Base-by-base conservation (phyloP, 331 rosid genomes). In the Pyrus hybrid region DNA sequence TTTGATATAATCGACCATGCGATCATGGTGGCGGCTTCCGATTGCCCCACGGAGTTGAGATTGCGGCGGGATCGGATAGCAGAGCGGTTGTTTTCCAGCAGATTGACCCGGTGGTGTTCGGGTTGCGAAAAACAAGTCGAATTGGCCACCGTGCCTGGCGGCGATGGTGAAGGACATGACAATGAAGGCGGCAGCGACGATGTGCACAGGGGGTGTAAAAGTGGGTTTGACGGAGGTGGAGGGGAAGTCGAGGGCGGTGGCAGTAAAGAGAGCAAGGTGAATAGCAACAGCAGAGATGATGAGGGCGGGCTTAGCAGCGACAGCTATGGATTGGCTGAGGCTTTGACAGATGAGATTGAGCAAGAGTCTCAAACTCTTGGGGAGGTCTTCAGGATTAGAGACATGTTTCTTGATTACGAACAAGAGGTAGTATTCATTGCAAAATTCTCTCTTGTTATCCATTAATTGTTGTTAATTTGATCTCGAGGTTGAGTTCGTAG, bases 301-400 rank as follows among this genome's bases (percentile, higher is more conserved):
- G 81, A 58, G 66, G 86, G 73, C 25, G 94, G 84, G 63, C 84
- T 80, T 26, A 86, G 88, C 81, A 91, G 85, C 79, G 87, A 75
- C 63, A 87, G 92, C 87, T 88, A 77, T 78, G 93, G 84, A 10
- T 95, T 92, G 21, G 97, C 96, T 26, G 99, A 95, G 85, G 99
- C 97, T 79, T 82, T 95, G 79, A 92, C 93, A 61, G 97, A 90
- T 82, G 91, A 86, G 83, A 89, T 95, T 74, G 99, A 95, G 63
- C 82, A 89, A 70, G 86, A 85, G 72, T 85, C 92, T 77, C 84
- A 83, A 74, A 76, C 70, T 82, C 66, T 84, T 29, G 91, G 28
- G 14, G 99, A 95, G 82, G 86, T 92, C 63, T 35, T 85, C 73
- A 92, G 97, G 93, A 95, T 95, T 87, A 88, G 69, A 76, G 91